phyloP scores from a whole-genome alignment of 2,329 filamentous ascomycete species.

The Amphichorda felina region DNA sequence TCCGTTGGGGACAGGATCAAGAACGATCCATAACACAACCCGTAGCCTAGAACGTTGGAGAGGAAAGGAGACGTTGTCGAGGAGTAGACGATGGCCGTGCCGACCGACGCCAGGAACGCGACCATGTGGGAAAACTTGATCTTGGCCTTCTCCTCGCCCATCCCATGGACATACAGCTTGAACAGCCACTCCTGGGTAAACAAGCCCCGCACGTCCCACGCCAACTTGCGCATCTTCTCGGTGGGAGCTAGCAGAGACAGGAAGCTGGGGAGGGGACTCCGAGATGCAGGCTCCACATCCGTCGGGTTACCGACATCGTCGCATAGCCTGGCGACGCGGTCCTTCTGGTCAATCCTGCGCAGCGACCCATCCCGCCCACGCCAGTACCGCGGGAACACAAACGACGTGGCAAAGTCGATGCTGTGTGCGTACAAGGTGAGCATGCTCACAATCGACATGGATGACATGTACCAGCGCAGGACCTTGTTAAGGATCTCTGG shows the following conservation, averaged over 20 bases:
- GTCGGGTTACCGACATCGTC: constrained; percentile 19
- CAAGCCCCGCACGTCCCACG: constrained; percentile 39
- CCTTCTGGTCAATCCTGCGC: constrained; percentile 30
- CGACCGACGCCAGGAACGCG: constrained; percentile 40
- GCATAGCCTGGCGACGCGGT: constrained; percentile 23
- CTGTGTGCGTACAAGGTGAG: constrained; percentile 62
- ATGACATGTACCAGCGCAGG: constrained; percentile 71
- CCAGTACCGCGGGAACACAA: constrained; percentile 68
- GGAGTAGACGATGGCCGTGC: constrained; percentile 51
- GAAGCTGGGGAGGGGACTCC: constrained; percentile 17
- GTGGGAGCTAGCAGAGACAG: constrained; percentile 20
- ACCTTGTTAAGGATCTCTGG: constrained; percentile 72
- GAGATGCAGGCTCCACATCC: constrained; percentile 6
- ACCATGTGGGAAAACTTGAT: constrained; percentile 46
- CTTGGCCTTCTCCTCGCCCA: constrained; percentile 31
- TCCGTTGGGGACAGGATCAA: constrained; percentile 82
- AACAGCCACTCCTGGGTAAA: constrained; percentile 40
- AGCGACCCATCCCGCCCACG: constrained; percentile 27
- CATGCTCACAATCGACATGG: constrained; percentile 68
- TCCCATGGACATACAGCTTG: constrained; percentile 37
- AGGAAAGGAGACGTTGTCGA: constrained; percentile 47
- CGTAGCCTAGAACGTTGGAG: constrained; percentile 78
- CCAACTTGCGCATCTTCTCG: constrained; percentile 9
- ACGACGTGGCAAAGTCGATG: constrained; percentile 49
- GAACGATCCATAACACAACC: constrained; percentile 73